Conservation (phyloP, 2,329 filamentous ascomycete genomes). For the Epichloe bromicola region DNA sequence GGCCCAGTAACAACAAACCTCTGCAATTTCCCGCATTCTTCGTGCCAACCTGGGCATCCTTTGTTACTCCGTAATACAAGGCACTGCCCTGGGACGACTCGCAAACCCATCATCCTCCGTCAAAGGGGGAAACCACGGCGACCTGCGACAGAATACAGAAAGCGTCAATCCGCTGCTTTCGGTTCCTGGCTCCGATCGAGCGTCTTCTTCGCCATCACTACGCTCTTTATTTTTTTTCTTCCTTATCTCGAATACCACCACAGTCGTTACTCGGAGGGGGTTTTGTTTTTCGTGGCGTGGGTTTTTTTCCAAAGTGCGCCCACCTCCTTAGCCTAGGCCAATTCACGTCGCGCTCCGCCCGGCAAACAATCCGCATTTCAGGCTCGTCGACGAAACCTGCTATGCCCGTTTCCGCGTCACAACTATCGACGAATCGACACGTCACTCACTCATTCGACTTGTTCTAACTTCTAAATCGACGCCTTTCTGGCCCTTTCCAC, state of each 20-base stretch:
- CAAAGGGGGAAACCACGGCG: conserved; percentile 3
- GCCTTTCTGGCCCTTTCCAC: not conserved
- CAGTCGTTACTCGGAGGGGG: not conserved
- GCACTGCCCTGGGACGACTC: not conserved
- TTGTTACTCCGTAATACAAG: conserved; percentile 3
- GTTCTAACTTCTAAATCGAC: not conserved
- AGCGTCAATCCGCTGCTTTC: conserved; percentile 3
- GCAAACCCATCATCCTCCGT: conserved; percentile 5
- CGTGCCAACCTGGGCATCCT: conserved; percentile 7
- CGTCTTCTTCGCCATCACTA: conserved; percentile 6
- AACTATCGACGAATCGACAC: not conserved
- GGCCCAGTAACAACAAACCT: conserved; percentile 17
- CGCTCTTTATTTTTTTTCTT: conserved; percentile 9
- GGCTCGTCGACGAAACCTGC: conserved; percentile 1
- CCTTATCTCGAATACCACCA: not conserved
- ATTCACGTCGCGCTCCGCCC: not conserved
- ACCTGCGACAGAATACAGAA: conserved; percentile 2
- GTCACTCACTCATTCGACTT: not conserved
- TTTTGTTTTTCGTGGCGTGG: not conserved
- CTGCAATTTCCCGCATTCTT: conserved; percentile 26
- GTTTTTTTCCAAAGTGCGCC: not conserved
- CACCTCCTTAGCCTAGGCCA: not conserved
- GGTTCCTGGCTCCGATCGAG: conserved; percentile 1
- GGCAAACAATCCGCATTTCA: not conserved
- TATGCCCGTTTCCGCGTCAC: conserved; percentile 3